Percentiles rank a stretch among this genome's conserved stretches.
These are phyloP conservation scores for Graphilbum ipis-grandicollis DNA, from an alignment of 2,329 filamentous ascomycete species.

Conservation along the genomic window DNA sequence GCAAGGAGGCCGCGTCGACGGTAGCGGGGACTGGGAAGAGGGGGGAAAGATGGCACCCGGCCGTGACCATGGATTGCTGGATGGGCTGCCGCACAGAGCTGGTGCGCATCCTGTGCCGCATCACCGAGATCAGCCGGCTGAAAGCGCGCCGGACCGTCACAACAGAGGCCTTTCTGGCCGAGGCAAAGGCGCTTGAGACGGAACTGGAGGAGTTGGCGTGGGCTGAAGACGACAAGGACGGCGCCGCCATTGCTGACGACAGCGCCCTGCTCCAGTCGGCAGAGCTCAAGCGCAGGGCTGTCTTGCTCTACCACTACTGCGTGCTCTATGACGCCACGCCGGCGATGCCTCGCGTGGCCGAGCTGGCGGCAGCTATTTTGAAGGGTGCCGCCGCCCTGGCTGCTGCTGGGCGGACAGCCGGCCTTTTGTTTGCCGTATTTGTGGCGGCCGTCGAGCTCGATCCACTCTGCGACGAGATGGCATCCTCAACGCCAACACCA, in stretches of 20 bases:
- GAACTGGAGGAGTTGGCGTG: background rate
- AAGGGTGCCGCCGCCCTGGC: background rate
- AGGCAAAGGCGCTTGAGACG: background rate
- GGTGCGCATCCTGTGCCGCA: background rate
- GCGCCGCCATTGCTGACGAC: too few species aligned
- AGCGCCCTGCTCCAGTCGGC: background rate
- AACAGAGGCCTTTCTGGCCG: background rate
- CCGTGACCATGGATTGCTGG: slow-evolving; percentile 1
- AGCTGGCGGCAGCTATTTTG: background rate
- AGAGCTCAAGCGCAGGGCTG: slow-evolving; percentile 1
- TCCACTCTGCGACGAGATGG: background rate
- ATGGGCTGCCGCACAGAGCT: slow-evolving; percentile 1
- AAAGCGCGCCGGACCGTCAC: background rate
- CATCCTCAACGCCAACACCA: too few species aligned
- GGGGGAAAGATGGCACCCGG: background rate
- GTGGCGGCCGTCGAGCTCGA: slow-evolving; percentile 2
- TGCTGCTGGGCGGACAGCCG: background rate
- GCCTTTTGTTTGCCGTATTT: background rate
- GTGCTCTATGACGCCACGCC: background rate
- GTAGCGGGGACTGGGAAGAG: background rate
- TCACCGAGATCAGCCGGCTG: background rate
- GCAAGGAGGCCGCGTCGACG: background rate
- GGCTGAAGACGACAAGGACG: background rate
- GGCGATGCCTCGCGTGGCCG: background rate
- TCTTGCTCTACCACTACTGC: slow-evolving; percentile 1